These are phyloP conservation scores for Ambrosiella beaveri DNA, from an alignment of 2,329 filamentous ascomycete genomes.

Conservation along the genomic window DNA sequence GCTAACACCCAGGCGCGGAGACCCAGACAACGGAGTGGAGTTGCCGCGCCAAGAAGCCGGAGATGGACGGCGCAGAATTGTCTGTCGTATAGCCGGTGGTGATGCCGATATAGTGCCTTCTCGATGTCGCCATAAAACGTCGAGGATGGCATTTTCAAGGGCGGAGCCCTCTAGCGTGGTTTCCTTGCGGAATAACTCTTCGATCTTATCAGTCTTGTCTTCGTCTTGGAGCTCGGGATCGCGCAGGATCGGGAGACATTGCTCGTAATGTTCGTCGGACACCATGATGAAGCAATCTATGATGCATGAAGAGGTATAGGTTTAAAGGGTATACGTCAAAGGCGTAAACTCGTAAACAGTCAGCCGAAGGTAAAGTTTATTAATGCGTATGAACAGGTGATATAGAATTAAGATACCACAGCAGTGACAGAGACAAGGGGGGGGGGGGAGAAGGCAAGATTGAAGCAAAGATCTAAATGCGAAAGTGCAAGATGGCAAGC, in stretches of 20 bases:
- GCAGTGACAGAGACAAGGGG: not conserved
- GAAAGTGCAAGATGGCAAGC: not conserved
- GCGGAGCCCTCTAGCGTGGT: constrained; percentile 57
- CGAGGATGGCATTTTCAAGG: constrained; percentile 78
- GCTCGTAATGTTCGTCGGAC: constrained; percentile 79
- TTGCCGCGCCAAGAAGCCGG: constrained; percentile 85
- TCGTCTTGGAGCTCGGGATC: constrained; percentile 74
- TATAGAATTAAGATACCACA: not conserved
- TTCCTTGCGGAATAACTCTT: constrained; percentile 67
- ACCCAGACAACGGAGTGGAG: constrained; percentile 65
- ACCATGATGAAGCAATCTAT: constrained; percentile 44
- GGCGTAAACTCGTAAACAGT: not conserved
- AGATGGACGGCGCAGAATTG: constrained; percentile 74
- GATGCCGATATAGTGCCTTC: constrained; percentile 51
- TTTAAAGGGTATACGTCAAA: not conserved
- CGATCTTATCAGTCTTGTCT: constrained; percentile 82
- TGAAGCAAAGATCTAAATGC: not conserved
- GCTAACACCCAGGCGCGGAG: constrained; percentile 63
- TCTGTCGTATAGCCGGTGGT: constrained; percentile 73
- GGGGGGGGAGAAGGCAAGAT: not conserved
- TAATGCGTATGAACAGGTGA: not conserved
- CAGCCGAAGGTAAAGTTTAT: not conserved
- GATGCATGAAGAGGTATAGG: constrained; percentile 3
- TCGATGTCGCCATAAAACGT: constrained; percentile 76
- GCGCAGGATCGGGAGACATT: constrained; percentile 76